Conservation (phyloP, 305 asterid genomes). For the Monarda citriodora region DNA sequence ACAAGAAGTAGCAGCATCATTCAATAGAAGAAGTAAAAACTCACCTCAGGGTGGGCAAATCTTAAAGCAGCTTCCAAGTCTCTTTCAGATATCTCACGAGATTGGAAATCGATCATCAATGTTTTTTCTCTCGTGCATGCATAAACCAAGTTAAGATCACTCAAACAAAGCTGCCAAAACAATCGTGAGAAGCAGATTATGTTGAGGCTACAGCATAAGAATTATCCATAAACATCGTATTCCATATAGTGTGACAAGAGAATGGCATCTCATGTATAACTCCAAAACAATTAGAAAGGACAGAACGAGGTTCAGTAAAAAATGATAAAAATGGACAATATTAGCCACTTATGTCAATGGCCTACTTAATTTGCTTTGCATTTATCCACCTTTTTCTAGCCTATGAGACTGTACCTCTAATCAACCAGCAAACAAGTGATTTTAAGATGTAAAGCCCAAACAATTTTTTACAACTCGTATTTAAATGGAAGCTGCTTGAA, state of each 20-base stretch:
- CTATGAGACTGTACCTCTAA: conserved; percentile 1
- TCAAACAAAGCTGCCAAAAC: conserved; percentile 74
- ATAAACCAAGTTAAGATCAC: conserved; percentile 97
- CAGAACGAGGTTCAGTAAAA: background rate
- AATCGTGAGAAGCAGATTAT: conserved; percentile 23
- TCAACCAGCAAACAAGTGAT: background rate
- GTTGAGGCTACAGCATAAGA: conserved; percentile 12
- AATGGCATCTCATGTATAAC: conserved; percentile 3
- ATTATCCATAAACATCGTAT: conserved; percentile 4
- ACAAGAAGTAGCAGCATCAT: conserved; percentile 15
- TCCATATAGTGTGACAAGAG: conserved; percentile 1
- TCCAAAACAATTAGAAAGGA: conserved; percentile 1
- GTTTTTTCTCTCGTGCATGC: conserved; percentile 99
- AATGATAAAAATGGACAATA: background rate
- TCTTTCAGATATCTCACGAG: conserved; percentile 87
- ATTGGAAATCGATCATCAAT: conserved; percentile 97
- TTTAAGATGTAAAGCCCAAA: background rate
- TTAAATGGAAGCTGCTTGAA: conserved; percentile 4
- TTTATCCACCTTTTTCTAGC: conserved; percentile 4
- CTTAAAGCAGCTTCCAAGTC: conserved; percentile 92
- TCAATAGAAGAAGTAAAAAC: conserved; percentile 22
- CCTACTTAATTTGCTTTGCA: conserved; percentile 9
- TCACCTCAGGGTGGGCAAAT: conserved; percentile 97
- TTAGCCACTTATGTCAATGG: conserved; percentile 3
- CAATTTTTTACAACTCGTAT: background rate